Conservation (phyloP, 257 asterid species). For the Nicotiana undulata region DNA sequence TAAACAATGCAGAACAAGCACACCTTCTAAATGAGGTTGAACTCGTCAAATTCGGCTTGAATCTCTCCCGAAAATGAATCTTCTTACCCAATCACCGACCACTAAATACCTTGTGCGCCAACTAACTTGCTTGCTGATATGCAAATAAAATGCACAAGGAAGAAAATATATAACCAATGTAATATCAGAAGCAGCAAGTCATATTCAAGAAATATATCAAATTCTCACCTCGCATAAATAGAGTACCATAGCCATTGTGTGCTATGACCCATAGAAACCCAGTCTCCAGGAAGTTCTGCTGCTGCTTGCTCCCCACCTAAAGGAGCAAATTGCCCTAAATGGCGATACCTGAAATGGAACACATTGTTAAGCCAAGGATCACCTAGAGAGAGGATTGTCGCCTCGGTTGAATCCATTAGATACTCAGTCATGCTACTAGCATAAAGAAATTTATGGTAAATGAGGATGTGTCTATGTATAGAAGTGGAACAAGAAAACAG, state of each 20-base stretch:
- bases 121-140: constrained; percentile 78
- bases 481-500: neutral
- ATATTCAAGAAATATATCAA: neutral
- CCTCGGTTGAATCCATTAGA: neutral
- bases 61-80: constrained; percentile 87
- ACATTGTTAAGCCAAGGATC: neutral
- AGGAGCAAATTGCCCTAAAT: constrained; percentile 94
- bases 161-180: neutral
- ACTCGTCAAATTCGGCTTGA: constrained; percentile 56
- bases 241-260: constrained; percentile 97
- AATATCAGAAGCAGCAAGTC: neutral
- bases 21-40: neutral
- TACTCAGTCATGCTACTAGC: neutral
- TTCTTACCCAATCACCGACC: constrained; percentile 79
- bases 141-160: neutral
- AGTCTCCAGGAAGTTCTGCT: constrained; percentile 96
- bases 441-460: neutral
- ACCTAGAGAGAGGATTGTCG: neutral
- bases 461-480: neutral
- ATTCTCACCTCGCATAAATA: constrained; percentile 68
- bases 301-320: constrained; percentile 97
- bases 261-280: constrained; percentile 92
- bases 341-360: constrained; percentile 56
- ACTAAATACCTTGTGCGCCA: constrained; percentile 92
- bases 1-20: neutral